Evolutionary conservation across 257 asterid genomes (phyloP), one percentile per base, ranked within the genome.

Genomic region (Nicotiana paniculata): DNA sequence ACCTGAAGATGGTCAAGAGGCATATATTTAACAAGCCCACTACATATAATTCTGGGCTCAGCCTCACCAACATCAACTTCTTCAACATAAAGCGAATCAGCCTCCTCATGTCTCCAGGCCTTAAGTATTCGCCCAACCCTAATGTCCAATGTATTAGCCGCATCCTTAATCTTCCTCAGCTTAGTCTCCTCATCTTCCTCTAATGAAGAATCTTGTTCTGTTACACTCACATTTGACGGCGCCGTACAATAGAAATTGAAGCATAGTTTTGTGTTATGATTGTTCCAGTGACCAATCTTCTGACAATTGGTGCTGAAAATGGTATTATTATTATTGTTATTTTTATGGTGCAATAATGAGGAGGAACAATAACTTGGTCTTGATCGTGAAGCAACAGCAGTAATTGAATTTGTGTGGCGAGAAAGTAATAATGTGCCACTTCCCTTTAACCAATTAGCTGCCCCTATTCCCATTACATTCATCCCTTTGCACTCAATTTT

Each of bases 1-100:
- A 95, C 99, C 97, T 92, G 97, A 69, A 95, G 93, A 65, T 87
- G 90, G 54, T 92, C 82, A 62, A 95, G 86, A 57, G 98, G 96
- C 9, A 90, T 72, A 86, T 90, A 92, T 53, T 92, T 89, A 59
- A 92, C 99, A 35, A 95, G 95, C 83, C 99, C 98, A 64, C 99
- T 93, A 89, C 99, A 95, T 28, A 95, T 95, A 76, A 89, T 92
- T 85, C 99, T 86, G 3, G 97, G 97, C 85, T 95, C 93, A 12
- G 95, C 66, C 82, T 95, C 99, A 9, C 99, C 99, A 12, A 93
- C 93, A 65, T 95, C 99, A 35, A 95, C 98, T 90, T 95, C 97
- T 89, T 95, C 99, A 24, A 95, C 99, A 84, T 91, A 95, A 39
- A 95, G 95, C 6, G 99, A 92, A 89, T 95, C 98, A 21, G 99